A percentile compares a stretch with the other conserved stretches of the same genome.
Conservation (phyloP, 2,329 filamentous ascomycete genomes). For the Venturia nashicola region DNA sequence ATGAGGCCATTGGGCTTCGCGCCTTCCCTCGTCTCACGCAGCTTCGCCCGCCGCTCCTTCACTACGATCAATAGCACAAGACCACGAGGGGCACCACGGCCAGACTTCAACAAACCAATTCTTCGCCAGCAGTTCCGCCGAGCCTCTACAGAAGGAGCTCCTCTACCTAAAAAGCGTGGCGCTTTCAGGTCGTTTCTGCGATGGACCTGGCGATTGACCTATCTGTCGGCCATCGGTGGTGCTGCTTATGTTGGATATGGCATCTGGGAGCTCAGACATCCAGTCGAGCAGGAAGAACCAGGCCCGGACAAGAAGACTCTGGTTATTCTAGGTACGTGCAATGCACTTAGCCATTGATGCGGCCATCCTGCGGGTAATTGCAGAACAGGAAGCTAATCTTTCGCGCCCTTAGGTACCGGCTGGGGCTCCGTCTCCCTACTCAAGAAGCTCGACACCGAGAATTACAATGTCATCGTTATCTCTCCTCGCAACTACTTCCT, state of each 20-base stretch:
- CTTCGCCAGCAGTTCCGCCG: neutral
- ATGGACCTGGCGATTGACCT: conserved; percentile 75
- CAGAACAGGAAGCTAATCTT: conserved; percentile 8
- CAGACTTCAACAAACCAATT: conserved; percentile 1
- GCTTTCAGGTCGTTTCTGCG: conserved; percentile 51
- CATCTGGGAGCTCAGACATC: conserved; percentile 74
- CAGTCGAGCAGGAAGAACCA: conserved; percentile 62
- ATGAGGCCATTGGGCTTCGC: conserved; percentile 8
- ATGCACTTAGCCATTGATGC: neutral
- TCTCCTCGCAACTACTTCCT: conserved; percentile 99
- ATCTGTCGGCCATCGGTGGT: conserved; percentile 59
- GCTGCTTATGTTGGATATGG: conserved; percentile 63
- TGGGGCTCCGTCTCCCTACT: conserved; percentile 94
- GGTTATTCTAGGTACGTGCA: conserved; percentile 69
- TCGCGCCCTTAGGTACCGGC: conserved; percentile 57
- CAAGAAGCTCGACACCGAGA: conserved; percentile 97
- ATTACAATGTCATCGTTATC: conserved; percentile 98
- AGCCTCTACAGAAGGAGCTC: neutral
- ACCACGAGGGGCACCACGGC: neutral
- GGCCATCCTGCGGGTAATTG: conserved; percentile 10
- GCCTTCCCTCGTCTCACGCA: neutral
- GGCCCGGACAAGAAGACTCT: conserved; percentile 94
- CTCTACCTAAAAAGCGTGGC: conserved; percentile 33
- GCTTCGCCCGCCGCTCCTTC: conserved; percentile 4
- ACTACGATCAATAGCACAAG: neutral